Base-by-base conservation (phyloP, 2,329 filamentous ascomycete species). In the Amauroascus niger region DNA sequence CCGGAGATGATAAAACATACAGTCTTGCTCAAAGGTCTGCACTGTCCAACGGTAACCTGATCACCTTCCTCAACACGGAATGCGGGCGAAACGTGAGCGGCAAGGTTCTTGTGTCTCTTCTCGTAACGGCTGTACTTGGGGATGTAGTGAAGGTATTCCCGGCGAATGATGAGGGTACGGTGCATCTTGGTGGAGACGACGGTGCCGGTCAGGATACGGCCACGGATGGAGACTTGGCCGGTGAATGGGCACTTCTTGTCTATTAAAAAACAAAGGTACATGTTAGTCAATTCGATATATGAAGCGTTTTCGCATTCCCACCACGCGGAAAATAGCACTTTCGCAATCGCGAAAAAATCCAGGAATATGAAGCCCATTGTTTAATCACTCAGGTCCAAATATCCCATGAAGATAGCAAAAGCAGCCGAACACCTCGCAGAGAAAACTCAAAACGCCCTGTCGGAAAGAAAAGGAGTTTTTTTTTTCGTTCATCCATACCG, bases 221-320 rank as follows among this genome's bases (percentile, higher is more conserved):
- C 93, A 81, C 93, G 93, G 82, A 98, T 98, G 65, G 93, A 97
- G 76, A 98, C 90, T 76, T 91, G 82, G 75, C 94, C 94, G 68
- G 89, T 95, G 86, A 98, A 98, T 67, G 93, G 93, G 56, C 93
- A 98, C 84, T 98, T 98, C 88, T 98, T 98, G 86, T 98, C 93
- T 95, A 72, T 69, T 62, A 57, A 56, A 45, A 56, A 49, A 52
- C 32, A 54, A 22, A 30, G n/a, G n/a, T n/a, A 45, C 13, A 46
- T 26, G 49, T 52, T 52, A 52, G 48, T 43, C 33, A n/a, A 32
- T 13, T 30, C 14, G n/a, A 3, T 14, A 35, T 39, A 39, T 46
- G 26, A 30, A 30, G 9, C 5, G 5, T 9, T 9, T 30, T 30
- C 26, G 26, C 5, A 4, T 30, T 9, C 26, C 9, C 14, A 39